Conservation (phyloP, 2,329 filamentous ascomycete genomes). For the Uncinocarpus reesii region DNA sequence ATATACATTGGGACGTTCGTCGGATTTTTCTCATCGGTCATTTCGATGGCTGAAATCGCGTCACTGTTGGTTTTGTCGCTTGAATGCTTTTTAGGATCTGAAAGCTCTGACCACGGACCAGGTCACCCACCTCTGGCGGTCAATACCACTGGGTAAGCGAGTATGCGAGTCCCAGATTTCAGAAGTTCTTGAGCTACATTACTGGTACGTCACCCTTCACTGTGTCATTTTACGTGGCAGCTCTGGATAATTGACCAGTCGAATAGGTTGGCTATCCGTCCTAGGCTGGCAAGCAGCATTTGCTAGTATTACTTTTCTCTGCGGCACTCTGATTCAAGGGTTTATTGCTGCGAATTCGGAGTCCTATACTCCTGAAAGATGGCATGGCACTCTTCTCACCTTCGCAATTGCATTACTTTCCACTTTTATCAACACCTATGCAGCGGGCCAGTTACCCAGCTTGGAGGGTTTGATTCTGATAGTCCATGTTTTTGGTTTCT, state of each 20-base stretch:
- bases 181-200: constrained; percentile 40
- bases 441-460: constrained; percentile 36
- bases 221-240: neutral
- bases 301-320: constrained; percentile 29
- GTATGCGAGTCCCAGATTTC: constrained; percentile 27
- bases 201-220: constrained; percentile 25
- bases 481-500: constrained; percentile 44
- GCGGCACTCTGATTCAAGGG: constrained; percentile 30
- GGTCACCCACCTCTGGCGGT: constrained; percentile 30
- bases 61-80: constrained; percentile 25
- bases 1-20: constrained; percentile 25
- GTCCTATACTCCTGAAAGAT: constrained; percentile 32
- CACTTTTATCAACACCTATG: constrained; percentile 37
- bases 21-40: constrained; percentile 24
- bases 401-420: constrained; percentile 36
- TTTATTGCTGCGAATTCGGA: constrained; percentile 30
- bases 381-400: constrained; percentile 43
- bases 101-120: neutral
- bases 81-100: neutral
- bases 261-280: constrained; percentile 32
- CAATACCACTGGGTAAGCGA: constrained; percentile 37
- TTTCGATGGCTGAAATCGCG: constrained; percentile 34
- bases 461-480: constrained; percentile 42
- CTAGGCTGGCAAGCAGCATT: constrained; percentile 38
- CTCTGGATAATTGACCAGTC: constrained; percentile 2